Base-by-base conservation (phyloP, 2,329 filamentous ascomycete genomes). In the Bipolaris gigantea region DNA sequence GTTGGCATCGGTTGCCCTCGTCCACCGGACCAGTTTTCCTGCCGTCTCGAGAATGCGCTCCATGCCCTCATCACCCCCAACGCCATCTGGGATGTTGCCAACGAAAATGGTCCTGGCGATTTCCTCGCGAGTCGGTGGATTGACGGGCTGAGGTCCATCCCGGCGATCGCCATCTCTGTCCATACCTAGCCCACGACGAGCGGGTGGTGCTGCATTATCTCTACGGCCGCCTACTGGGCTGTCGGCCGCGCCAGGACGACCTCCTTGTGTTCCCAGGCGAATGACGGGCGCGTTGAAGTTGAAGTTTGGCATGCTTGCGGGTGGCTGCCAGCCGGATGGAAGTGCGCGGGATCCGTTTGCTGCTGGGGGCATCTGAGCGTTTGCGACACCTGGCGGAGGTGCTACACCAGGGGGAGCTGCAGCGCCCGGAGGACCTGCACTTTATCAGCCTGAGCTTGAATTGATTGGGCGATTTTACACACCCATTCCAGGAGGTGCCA, bases 251-350 rank as follows among this genome's bases (percentile, higher is more conserved):
- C 75, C 69, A 23, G 86, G 80, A 69, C 90, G 90, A n/a, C 83
- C 76, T 2, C 85, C 75, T 18, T 87, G 84, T 1, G 92, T 93
- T 38, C 93, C 94, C 41, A 99, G 83, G 50, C 94, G 89, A 70
- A 99, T 97, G 56, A 97, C 92, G 52, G 93, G 92, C 33, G 94
- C 94, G 69, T 90, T 96, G 80, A 97, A 96, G 79, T 99, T 97
- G 80, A 99, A 96, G 74, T 96, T 95, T 47, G 93, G 92, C 83
- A 97, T 90, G 72, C 94, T 96, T 46, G 89, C 81, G 9, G 93
- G 92, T 44, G 91, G 86, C 79, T 95, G 90, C 77, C 96, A 97
- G 75, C 86, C 90, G 55, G 87, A 80, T 58, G 90, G 91, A 61
- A 96, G 86, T 69, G 85, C 87, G 75, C 84, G 89, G 73, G 89